A percentile compares a stretch with the other conserved stretches of the same genome.
Evolutionary conservation across 805 yeast species (phyloP).

Genomic region (Cyberlindnera euphorbiiphila): DNA sequence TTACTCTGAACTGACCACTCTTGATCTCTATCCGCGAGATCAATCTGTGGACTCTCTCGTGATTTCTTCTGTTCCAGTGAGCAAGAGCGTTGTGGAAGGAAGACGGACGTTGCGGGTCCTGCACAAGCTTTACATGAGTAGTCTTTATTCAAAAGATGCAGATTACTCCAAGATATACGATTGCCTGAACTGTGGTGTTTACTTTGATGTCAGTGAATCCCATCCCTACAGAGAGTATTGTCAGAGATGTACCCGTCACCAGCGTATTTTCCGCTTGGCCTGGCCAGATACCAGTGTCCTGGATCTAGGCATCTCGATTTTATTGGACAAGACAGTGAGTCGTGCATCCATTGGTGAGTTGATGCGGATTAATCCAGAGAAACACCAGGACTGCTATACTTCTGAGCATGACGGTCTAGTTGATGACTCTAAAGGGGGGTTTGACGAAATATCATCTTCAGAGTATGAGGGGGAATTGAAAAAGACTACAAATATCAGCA

Average conservation of each 20-base stretch:
- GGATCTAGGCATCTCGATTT: neutral
- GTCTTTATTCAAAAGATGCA: slow-evolving; percentile 10
- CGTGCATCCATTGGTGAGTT: slow-evolving; percentile 13
- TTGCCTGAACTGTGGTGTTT: slow-evolving; percentile 30
- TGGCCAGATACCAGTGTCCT: slow-evolving; percentile 26
- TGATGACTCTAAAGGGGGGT: too few species aligned
- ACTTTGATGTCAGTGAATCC: slow-evolving; percentile 14
- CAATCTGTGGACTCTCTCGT: slow-evolving; percentile 15
- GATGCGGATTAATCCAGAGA: too few species aligned
- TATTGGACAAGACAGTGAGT: slow-evolving; percentile 1
- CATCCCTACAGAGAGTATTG: slow-evolving; percentile 21
- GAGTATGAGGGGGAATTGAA: too few species aligned
- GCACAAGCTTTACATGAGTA: slow-evolving; percentile 21
- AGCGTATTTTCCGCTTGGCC: slow-evolving; percentile 20
- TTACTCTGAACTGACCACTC: neutral
- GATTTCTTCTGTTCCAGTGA: neutral
- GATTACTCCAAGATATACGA: slow-evolving; percentile 20
- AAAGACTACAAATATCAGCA: too few species aligned
- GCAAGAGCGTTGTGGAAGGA: slow-evolving; percentile 1
- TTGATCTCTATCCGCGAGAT: slow-evolving; percentile 11
- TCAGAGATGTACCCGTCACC: slow-evolving; percentile 29
- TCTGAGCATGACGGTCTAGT: too few species aligned
- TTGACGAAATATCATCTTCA: too few species aligned
- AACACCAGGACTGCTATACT: neutral
- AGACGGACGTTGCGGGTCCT: slow-evolving; percentile 21